Base-by-base conservation (phyloP, 148 eudicot species). In the Polygonum maritimum region DNA sequence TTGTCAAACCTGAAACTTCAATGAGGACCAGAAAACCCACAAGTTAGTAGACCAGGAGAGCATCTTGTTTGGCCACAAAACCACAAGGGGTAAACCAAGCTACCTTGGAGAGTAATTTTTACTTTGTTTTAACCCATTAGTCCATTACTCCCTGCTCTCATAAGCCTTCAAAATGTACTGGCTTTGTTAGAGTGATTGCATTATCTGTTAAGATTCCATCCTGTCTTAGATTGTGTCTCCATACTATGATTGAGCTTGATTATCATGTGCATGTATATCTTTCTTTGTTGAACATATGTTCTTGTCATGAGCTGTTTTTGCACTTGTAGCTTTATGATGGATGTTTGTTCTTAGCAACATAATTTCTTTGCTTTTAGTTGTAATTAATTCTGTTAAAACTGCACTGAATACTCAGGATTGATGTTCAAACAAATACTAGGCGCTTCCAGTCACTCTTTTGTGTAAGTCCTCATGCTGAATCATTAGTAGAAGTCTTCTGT, bases 381-480 rank as follows among this genome's bases (percentile, higher is more conserved):
- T 11, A 22, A 31, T 63, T 33, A 33, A 8, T 63, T 5, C 36
- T 15, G 39, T 35, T 35, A 67, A 15, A 67, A 36, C 14, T 14
- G 19, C 44, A 36, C 45, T 38, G 44, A 4, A 11, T 38, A 67
- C 80, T 63, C 87, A 92, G 98, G 98, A 90, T 92, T 65, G 98
- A 92, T 80, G 85, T 92, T 78, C 96, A 90, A 79, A 87, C 98
- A 44, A 89, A 94, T 81, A 81, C 94, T 47, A 87, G 88, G 79
- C 98, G 87, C 49, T 94, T 94, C 85, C 87, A 84, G 74, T 90
- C 94, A 76, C 91, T 94, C 70, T 90, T 94, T 79, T 77, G 49
- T 82, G 98, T 94, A 81, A 78, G 86, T 75, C 78, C 58, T 15
- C 40, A 38, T 67, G 5, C 7, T 15, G 71, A 21, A 36, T 16